phyloP scores from a whole-genome alignment of 2,329 filamentous ascomycete genomes.

The Hypoxylon sp. region DNA sequence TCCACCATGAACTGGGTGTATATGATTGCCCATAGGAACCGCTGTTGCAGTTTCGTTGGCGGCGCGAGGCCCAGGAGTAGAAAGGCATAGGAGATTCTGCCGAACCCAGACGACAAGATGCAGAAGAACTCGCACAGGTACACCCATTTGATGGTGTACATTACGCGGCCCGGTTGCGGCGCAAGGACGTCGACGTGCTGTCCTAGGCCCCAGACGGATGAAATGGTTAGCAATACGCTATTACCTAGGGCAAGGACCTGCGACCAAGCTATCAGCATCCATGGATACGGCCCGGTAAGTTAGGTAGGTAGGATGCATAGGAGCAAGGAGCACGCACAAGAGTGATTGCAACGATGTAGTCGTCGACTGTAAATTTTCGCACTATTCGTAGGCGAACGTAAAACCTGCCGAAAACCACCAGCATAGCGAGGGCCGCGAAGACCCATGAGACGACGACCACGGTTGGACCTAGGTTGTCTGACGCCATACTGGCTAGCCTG shows the following conservation, averaged over 20 bases:
- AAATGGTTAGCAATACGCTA: constrained; percentile 29
- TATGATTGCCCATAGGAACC: constrained; percentile 38
- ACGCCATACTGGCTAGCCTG: not conserved
- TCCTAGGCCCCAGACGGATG: constrained; percentile 36
- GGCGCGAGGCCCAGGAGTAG: constrained; percentile 31
- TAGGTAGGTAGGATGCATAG: not conserved
- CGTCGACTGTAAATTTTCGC: constrained; percentile 15
- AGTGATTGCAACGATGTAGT: constrained; percentile 27
- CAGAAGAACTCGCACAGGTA: constrained; percentile 37
- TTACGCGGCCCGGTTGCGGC: not conserved
- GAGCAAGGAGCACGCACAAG: constrained; percentile 9
- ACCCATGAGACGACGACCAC: constrained; percentile 25
- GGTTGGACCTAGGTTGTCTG: constrained; percentile 31
- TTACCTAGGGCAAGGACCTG: constrained; percentile 29
- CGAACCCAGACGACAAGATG: constrained; percentile 33
- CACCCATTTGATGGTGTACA: constrained; percentile 39
- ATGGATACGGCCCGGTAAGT: not conserved
- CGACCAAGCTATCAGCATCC: not conserved
- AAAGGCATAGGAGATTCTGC: constrained; percentile 38
- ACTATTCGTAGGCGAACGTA: constrained; percentile 25
- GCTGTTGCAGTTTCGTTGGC: constrained; percentile 17
- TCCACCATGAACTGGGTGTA: constrained; percentile 35
- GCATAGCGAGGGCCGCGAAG: constrained; percentile 11
- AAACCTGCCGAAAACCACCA: constrained; percentile 17
- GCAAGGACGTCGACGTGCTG: constrained; percentile 10